Evolutionary conservation across 1,284 basidiomycete species (phyloP), one percentile per base, ranked within the genome.

Genomic region (Microbotryum violaceum): DNA sequence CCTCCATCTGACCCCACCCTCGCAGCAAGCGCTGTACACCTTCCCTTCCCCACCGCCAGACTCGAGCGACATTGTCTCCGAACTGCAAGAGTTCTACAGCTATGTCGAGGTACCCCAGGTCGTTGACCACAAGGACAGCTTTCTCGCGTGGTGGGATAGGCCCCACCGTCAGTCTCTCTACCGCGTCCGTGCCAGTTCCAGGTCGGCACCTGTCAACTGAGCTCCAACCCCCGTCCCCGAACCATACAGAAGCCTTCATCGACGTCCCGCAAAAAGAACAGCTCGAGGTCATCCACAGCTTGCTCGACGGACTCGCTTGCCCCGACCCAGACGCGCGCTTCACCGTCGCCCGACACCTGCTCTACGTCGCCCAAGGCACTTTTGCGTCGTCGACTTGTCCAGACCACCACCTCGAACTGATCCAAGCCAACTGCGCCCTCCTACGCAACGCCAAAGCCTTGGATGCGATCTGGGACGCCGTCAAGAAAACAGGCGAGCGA

Each of bases 31-130:
- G 27, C 37, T 67, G 50, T 69, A 66, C 65, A 69, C 66, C 4
- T 70, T 69, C 61, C 69, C 72, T 21, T 62, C 71, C 12, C 60
- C 73, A 27, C 68, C 68, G 4, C 74, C 75, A 31, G 94, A 98
- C 74, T 89, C 94, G 71, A 91, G 97, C 76, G 89, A 88, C 20
- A 84, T 97, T 50, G 86, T 93, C 80, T 89, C 90, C 71, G 96
- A 97, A 76, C 87, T 99, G 52, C 89, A 97, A 67, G 96, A 98
- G 77, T 97, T 98, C 78, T 98, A 96, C 77, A 91, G 91, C 29
- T 98, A 97, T 77, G 86, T 94, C 61, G 94, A 98, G 78, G 91
- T 92, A 80, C 85, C 87, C 1, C 88, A 92, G 74, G 85, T 93
- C 18, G 83, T 85, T 4, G 89, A 93, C 47, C 67, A 63, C 64